A percentile compares a stretch with the other conserved stretches of the same genome.
Evolutionary conservation across 2,329 filamentous ascomycete genomes (phyloP).

Genomic region (Calonectria crousiana): DNA sequence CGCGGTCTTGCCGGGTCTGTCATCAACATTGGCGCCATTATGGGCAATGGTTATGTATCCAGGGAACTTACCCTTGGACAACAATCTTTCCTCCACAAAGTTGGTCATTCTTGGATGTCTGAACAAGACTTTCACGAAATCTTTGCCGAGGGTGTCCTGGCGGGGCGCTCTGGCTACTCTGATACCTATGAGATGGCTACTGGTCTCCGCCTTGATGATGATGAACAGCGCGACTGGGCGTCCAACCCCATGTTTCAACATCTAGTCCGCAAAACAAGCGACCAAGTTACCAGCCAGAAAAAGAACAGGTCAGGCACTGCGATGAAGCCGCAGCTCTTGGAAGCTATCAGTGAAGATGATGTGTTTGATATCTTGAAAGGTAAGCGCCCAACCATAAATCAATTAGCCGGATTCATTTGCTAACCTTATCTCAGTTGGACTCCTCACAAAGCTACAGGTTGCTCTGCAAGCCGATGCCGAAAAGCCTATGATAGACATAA

Average conservation of each 20-base stretch:
- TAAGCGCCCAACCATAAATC: background rate
- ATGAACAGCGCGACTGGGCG: background rate
- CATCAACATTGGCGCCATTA: conserved; percentile 53
- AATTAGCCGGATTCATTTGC: background rate
- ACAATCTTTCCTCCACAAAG: conserved; percentile 11
- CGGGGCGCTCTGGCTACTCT: background rate
- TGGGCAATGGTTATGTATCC: conserved; percentile 56
- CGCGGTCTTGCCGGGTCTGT: conserved; percentile 52
- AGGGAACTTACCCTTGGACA: background rate
- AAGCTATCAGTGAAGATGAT: background rate
- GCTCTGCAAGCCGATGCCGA: background rate
- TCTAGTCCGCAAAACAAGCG: background rate
- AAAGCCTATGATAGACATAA: background rate
- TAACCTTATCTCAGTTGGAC: background rate
- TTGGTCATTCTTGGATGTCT: conserved; percentile 34
- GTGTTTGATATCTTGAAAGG: background rate
- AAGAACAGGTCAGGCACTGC: background rate
- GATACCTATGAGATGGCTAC: conserved; percentile 3
- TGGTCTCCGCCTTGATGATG: background rate
- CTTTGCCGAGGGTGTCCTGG: conserved; percentile 42
- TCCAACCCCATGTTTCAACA: background rate
- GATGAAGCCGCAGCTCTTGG: background rate
- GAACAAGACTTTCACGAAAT: conserved; percentile 47
- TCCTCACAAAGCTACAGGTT: background rate
- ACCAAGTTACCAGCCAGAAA: background rate